Evolutionary conservation across 2,329 filamentous ascomycete species (phyloP), one percentile per base, ranked within the genome.

Genomic region (Stagonosporopsis rhizophila): DNA sequence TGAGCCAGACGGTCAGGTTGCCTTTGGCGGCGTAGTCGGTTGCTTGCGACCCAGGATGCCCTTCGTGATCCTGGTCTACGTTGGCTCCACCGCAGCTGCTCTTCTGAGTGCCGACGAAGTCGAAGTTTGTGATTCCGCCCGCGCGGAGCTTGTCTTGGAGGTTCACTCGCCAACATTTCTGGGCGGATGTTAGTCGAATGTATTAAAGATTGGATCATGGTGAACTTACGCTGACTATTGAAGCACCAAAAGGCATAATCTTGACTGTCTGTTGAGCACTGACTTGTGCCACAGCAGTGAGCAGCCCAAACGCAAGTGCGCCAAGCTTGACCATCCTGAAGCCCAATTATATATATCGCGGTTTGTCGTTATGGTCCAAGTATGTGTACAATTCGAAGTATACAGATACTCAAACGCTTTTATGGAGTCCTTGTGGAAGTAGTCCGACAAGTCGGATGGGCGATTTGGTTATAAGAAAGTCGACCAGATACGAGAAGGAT

Each of bases 1-100:
- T 58, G 9, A 82, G 68, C 78, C 78, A 81, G 17, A 61, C 66
- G 0, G 69, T 67, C 3, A 81, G 73, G 44, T 74, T 70, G 27
- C 76, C 74, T 28, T 78, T 68, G 19, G 67, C 62, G 3, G 74
- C 77, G 44, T 77, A 79, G 28, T 75, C 72, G 12, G 74, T 76
- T 15, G 76, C 79, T 1, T 74, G 70, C 25, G 70, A 74, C 5
- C 79, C 78, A 2, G 78, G 70, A 58, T 80, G 78, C 28, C 79
- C 79, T 61, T 82, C 78, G 56, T 81, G 78, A 37, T 79, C 74
- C 39, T 75, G 74, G 53, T 81, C 79, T 52, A 78, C 77, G 17
- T 68, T 56, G 56, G 77, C 71, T 48, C 76, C 74, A 53, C 70
- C 75, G 30, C 74, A 76, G 47, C 66, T 68, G 2, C 63, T 65